Base-by-base conservation (phyloP, 106 monocot species). In the Allium fistulosum region DNA sequence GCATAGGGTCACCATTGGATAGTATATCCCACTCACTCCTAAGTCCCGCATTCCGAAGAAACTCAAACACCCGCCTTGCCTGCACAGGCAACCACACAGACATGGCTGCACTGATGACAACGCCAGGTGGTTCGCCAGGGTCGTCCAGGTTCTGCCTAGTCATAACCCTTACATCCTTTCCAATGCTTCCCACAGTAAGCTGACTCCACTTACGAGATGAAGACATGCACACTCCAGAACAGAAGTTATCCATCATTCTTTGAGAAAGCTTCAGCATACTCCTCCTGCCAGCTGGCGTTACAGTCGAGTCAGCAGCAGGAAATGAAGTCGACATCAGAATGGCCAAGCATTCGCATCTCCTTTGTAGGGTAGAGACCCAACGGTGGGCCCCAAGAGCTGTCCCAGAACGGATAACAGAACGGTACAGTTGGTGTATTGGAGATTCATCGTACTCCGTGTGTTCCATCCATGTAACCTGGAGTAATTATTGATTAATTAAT, bases 11-110 rank as follows among this genome's bases (percentile, higher is more conserved):
- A 49, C 95, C 95, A 51, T 96, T 91, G 59, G 87, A 87, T 45
- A 94, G 84, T 12, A 94, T 90, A 61, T 94, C 94, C 94, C 94
- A 94, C 82, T 85, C 76, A 75, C 90, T 85, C 4, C 94, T 84
- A 8, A 94, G 75, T 22, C 66, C 51, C 72, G 84, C 90, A 52
- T 94, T 79, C 15, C 90, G 79, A n/a, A 94, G 78, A 79, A 94
- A 94, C 26, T 90, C 81, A 63, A 94, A 94, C 14, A 94, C 69
- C 7, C 90, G 75, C 37, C 71, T 70, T 26, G 87, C 80, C 4
- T 78, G 26, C 6, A 80, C 78, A 6, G 87, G 90, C 2, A 94
- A 74, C 94, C 94, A 90, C 1, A 90, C 94, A 0, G 94, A 84
- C 1, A 90, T 94, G 13, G 94, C 94, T 2, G 90, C 94, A 53